A percentile compares a stretch with the other conserved stretches of the same genome.
phyloP scores from a whole-genome alignment of 1,284 basidiomycete genomes.

The Psilocybe mexicana region DNA sequence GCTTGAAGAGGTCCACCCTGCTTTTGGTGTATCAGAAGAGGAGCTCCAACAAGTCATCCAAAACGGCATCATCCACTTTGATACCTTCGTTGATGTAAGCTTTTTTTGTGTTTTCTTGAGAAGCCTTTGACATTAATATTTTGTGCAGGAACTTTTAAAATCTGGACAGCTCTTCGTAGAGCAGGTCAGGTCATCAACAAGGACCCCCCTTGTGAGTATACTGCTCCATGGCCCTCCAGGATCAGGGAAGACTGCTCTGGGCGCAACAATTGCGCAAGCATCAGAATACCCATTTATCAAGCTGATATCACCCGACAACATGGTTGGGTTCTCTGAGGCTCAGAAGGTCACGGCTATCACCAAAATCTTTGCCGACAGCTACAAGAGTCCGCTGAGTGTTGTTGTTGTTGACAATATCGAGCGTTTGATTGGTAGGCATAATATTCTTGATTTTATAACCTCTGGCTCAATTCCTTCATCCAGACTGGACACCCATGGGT shows the following conservation, averaged over 20 bases:
- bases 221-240: conserved; percentile 90
- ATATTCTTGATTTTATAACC: neutral
- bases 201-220: conserved; percentile 91
- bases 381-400: conserved; percentile 96
- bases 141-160: conserved; percentile 77
- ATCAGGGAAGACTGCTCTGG: conserved; percentile 94
- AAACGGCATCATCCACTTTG: conserved; percentile 96
- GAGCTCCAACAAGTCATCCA: conserved; percentile 93
- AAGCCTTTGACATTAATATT: conserved; percentile 6
- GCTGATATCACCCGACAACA: conserved; percentile 92
- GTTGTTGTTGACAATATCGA: conserved; percentile 97
- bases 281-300: conserved; percentile 99
- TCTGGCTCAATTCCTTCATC: neutral
- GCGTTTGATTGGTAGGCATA: conserved; percentile 74
- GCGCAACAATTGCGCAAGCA: conserved; percentile 91
- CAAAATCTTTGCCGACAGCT: conserved; percentile 95
- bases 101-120: conserved; percentile 11
- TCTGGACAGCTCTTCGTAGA: conserved; percentile 94
- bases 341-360: conserved; percentile 93
- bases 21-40: conserved; percentile 97
- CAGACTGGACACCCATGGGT: conserved; percentile 98
- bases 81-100: conserved; percentile 71
- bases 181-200: conserved; percentile 88
- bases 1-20: conserved; percentile 93
- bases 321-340: conserved; percentile 92